Conservation (phyloP, 1,284 basidiomycete species). For the Trichosporon inkin region DNA sequence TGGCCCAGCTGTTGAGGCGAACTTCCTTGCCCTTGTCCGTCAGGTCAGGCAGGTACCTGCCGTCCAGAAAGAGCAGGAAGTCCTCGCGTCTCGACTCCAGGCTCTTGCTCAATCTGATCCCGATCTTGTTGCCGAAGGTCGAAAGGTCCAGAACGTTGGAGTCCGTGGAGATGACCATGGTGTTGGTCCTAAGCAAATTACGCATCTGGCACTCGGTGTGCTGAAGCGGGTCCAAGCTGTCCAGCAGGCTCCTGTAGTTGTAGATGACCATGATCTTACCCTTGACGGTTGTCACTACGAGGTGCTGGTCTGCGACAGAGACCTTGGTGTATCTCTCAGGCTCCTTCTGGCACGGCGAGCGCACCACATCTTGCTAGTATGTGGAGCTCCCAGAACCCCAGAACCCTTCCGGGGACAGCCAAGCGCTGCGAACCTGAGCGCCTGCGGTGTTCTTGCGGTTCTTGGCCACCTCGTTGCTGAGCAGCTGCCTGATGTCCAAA, state of each 20-base stretch:
- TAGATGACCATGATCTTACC: background rate
- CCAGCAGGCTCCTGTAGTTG: background rate
- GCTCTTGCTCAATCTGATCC: background rate
- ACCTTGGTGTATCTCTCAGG: background rate
- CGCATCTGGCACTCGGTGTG: background rate
- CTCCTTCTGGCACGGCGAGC: background rate
- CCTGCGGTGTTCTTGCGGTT: background rate
- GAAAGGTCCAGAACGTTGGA: background rate
- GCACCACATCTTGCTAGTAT: constrained; percentile 4
- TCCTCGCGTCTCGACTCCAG: background rate
- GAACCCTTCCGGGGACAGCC: background rate
- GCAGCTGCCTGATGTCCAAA: background rate
- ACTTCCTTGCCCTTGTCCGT: background rate
- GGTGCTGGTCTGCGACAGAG: background rate
- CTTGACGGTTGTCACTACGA: background rate
- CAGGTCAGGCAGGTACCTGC: background rate
- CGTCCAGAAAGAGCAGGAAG: background rate
- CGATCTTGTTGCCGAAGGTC: background rate
- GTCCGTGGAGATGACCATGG: background rate
- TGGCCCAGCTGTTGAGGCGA: background rate
- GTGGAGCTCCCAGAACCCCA: background rate
- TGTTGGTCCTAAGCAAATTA: background rate
- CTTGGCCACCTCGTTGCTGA: background rate
- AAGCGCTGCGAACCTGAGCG: background rate
- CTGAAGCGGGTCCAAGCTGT: background rate